These are phyloP conservation scores for Pelagophyceae sp. DNA, from an alignment of 352 stramenopile species.

Conservation along the genomic window DNA sequence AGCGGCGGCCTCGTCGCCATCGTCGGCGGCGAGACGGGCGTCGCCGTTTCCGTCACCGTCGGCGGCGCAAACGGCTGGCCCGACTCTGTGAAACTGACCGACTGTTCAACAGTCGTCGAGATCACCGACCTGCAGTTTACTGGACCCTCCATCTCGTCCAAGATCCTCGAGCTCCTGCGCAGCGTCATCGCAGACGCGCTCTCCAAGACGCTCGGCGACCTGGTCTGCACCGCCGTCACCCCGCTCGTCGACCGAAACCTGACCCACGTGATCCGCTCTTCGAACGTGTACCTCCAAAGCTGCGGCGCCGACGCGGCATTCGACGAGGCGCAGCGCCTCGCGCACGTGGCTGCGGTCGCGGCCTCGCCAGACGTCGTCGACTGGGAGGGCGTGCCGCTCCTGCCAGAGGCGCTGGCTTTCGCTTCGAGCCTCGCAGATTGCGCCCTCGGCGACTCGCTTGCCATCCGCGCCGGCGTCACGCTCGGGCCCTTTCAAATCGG, in stretches of 20 bases:
- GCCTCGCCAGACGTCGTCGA: not conserved
- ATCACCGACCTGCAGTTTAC: not conserved
- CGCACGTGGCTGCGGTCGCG: not conserved
- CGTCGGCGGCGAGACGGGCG: not conserved
- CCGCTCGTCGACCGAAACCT: slow-evolving; percentile 4
- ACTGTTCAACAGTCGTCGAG: not conserved
- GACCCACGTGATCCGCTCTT: not conserved
- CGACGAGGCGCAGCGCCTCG: not conserved
- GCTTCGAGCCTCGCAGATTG: not conserved
- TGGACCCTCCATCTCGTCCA: not conserved
- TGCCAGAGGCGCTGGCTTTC: not conserved
- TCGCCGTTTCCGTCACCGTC: not conserved
- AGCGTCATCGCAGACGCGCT: not conserved
- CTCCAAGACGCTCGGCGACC: not conserved
- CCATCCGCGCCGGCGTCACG: not conserved
- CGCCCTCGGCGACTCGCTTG: not conserved
- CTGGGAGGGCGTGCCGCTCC: not conserved
- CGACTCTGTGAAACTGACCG: not conserved
- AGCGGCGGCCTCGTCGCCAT: not conserved
- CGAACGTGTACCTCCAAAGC: not conserved
- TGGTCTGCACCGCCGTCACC: not conserved
- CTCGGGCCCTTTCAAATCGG: not conserved
- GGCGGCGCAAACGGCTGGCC: not conserved
- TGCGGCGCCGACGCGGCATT: not conserved
- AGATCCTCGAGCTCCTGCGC: not conserved